Percentiles rank a stretch among this genome's conserved stretches.
phyloP scores from a whole-genome alignment of 371 early-diverging fungal genomes.

The Lichtheimia ramosa region DNA sequence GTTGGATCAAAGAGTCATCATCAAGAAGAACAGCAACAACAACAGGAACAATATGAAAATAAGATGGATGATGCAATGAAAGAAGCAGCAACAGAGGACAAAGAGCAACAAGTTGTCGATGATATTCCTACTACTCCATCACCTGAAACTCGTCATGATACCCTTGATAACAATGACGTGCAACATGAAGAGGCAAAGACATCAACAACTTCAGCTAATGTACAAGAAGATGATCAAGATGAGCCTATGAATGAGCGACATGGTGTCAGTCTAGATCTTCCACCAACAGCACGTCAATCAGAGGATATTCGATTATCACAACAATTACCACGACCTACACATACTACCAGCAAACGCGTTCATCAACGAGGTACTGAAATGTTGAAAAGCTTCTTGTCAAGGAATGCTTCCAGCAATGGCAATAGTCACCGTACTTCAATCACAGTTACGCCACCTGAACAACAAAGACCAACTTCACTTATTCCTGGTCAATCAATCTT shows the following conservation, averaged over 20 bases:
- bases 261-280: background rate
- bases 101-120: no score
- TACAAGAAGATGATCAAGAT: background rate
- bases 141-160: no score
- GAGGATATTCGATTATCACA: background rate
- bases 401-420: slow-evolving; percentile 28
- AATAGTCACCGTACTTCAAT: background rate
- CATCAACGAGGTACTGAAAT: slow-evolving; percentile 13
- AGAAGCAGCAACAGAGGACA: no score
- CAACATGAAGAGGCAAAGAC: background rate
- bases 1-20: background rate
- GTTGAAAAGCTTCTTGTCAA: slow-evolving; percentile 14
- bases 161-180: background rate
- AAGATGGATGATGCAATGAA: background rate
- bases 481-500: slow-evolving; percentile 23
- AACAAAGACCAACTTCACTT: background rate
- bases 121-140: no score
- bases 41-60: slow-evolving; percentile 1
- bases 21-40: slow-evolving; percentile 68
- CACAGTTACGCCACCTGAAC: background rate
- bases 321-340: slow-evolving; percentile 6
- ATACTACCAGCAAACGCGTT: slow-evolving; percentile 5
- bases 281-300: background rate
- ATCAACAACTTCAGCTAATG: background rate
- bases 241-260: background rate